These are phyloP conservation scores for Astrothelium macrocarpum DNA, from an alignment of 495 filamentous ascomycete species.

Conservation along the genomic window DNA sequence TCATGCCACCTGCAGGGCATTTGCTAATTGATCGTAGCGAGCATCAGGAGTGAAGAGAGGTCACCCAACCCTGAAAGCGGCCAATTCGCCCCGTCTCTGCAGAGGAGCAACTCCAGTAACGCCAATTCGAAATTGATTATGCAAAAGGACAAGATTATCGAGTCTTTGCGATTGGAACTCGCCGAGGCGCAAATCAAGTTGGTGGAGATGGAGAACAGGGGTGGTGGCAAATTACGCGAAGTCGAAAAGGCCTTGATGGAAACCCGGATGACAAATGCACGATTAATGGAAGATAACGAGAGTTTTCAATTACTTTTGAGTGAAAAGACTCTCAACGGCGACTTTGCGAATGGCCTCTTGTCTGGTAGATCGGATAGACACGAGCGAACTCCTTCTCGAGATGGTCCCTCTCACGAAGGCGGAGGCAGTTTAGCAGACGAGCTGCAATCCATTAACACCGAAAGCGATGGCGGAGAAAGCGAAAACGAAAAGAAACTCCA, in stretches of 20 bases:
- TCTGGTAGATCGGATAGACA: slow-evolving; percentile 8
- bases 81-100: slow-evolving; percentile 80
- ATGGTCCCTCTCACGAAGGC: slow-evolving; percentile 10
- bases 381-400: slow-evolving; percentile 23
- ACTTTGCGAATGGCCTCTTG: slow-evolving; percentile 45
- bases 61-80: slow-evolving; percentile 35
- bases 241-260: slow-evolving; percentile 83
- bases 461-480: slow-evolving; percentile 35
- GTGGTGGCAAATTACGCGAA: slow-evolving; percentile 72
- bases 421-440: slow-evolving; percentile 75
- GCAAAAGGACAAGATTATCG: slow-evolving; percentile 94
- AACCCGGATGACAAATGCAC: slow-evolving; percentile 84
- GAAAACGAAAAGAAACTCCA: slow-evolving; percentile 62
- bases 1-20: neutral
- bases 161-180: slow-evolving; percentile 80
- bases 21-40: slow-evolving; percentile 21
- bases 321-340: slow-evolving; percentile 88
- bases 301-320: slow-evolving; percentile 90
- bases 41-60: slow-evolving; percentile 25
- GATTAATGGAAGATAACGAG: slow-evolving; percentile 96
- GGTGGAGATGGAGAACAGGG: slow-evolving; percentile 86
- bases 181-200: slow-evolving; percentile 93
- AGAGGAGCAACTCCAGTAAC: slow-evolving; percentile 72
- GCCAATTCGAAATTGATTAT: slow-evolving; percentile 70
- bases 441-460: slow-evolving; percentile 50